Percentiles rank a stretch among this genome's conserved stretches.
Evolutionary conservation across 1,284 basidiomycete species (phyloP).

Genomic region (Mycena citricolor): DNA sequence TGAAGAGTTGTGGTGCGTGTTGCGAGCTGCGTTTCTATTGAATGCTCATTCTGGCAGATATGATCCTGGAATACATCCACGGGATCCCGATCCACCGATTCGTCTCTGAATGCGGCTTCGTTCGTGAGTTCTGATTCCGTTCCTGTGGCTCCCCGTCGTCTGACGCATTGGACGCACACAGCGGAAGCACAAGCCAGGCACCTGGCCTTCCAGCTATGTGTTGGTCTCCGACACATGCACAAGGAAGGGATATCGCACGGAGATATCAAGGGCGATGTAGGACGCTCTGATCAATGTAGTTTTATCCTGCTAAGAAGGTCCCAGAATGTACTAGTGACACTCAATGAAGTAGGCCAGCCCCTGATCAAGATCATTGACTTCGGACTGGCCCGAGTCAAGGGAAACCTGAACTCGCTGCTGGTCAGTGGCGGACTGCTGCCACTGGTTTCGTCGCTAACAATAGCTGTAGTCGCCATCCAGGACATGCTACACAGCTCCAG

Average conservation of each 20-base stretch:
- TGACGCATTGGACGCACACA: slow-evolving; percentile 25
- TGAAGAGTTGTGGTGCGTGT: no score
- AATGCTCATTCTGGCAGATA: slow-evolving; percentile 42
- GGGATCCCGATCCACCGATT: slow-evolving; percentile 74
- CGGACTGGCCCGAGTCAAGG: slow-evolving; percentile 53
- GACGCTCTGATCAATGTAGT: no score
- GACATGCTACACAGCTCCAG: slow-evolving; percentile 65
- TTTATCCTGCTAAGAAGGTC: no score
- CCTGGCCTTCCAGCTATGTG: slow-evolving; percentile 57
- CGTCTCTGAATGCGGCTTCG: slow-evolving; percentile 38
- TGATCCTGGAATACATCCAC: slow-evolving; percentile 65
- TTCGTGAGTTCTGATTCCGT: slow-evolving; percentile 44
- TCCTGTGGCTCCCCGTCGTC: slow-evolving; percentile 15
- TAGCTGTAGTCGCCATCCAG: neutral
- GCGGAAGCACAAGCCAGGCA: slow-evolving; percentile 46
- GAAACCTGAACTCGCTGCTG: neutral
- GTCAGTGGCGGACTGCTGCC: neutral
- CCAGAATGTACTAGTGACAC: slow-evolving; percentile 63
- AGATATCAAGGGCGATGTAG: slow-evolving; percentile 74
- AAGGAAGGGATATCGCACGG: slow-evolving; percentile 65
- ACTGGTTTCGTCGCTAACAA: neutral
- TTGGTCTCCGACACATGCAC: slow-evolving; percentile 61
- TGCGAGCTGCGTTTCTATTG: no score
- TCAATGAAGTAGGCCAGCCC: slow-evolving; percentile 45
- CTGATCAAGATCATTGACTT: slow-evolving; percentile 75